These are phyloP conservation scores for Aspergillus fumigatiaffinis DNA, from an alignment of 2,329 filamentous ascomycete species.

Conservation along the genomic window DNA sequence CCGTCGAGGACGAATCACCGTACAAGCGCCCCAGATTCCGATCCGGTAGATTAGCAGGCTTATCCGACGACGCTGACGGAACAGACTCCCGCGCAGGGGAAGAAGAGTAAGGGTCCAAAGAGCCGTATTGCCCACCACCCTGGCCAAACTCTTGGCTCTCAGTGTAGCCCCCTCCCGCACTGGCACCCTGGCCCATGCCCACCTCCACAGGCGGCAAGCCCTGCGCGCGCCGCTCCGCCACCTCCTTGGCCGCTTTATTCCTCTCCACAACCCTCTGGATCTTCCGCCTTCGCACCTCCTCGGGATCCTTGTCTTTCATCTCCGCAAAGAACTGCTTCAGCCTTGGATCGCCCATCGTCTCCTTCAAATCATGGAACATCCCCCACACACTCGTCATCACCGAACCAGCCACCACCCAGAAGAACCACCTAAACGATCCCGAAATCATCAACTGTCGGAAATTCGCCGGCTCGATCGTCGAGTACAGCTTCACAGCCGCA, in stretches of 20 bases:
- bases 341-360: constrained; percentile 19
- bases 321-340: constrained; percentile 20
- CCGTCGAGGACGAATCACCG: background rate
- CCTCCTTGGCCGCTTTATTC: background rate
- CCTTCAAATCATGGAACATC: constrained; percentile 9
- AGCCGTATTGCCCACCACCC: background rate
- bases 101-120: background rate
- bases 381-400: constrained; percentile 7
- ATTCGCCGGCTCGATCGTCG: constrained; percentile 1
- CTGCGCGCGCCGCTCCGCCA: background rate
- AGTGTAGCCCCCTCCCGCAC: background rate
- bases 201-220: background rate
- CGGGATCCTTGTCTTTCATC: constrained; percentile 12
- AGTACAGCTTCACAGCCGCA: constrained; percentile 1
- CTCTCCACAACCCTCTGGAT: constrained; percentile 10
- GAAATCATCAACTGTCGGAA: background rate
- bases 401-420: constrained; percentile 8
- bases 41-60: background rate
- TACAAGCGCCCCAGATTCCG: background rate
- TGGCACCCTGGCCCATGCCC: background rate
- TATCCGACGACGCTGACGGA: background rate
- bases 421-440: constrained; percentile 13
- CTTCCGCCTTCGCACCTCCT: constrained; percentile 20
- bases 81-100: background rate
- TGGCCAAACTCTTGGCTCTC: constrained; percentile 2